Conservation (phyloP, 1,139 yeast genomes). For the Oligophagozyma castellii region DNA sequence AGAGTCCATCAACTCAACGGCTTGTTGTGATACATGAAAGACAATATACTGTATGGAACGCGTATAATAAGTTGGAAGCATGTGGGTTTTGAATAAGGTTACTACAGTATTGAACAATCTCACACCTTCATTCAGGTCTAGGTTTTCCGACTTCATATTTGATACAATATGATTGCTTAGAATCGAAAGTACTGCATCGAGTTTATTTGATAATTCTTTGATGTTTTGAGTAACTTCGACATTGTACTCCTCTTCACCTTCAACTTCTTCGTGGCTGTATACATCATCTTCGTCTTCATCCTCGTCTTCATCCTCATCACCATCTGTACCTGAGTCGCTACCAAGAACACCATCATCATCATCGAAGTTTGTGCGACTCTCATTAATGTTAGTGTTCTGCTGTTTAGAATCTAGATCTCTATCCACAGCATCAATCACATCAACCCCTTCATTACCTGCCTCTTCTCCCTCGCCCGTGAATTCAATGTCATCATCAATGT, state of each 20-base stretch:
- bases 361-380: conserved; percentile 26
- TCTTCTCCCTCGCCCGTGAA: conserved; percentile 68
- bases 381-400: conserved; percentile 19
- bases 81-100: conserved; percentile 65
- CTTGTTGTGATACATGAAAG: conserved; percentile 72
- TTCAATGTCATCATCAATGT: conserved; percentile 37
- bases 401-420: conserved; percentile 30
- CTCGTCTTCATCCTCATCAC: conserved; percentile 14
- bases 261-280: conserved; percentile 24
- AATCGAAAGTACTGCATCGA: conserved; percentile 51
- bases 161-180: conserved; percentile 39
- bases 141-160: conserved; percentile 37
- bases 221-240: conserved; percentile 40
- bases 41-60: conserved; percentile 76
- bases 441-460: conserved; percentile 59
- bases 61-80: conserved; percentile 86
- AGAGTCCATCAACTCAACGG: conserved; percentile 73
- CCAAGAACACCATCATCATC: conserved; percentile 19
- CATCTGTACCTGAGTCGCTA: conserved; percentile 12
- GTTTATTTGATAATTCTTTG: conserved; percentile 44
- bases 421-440: conserved; percentile 47
- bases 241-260: conserved; percentile 31
- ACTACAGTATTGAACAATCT: conserved; percentile 61
- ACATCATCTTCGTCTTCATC: conserved; percentile 23
- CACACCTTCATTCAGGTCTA: conserved; percentile 54